Conservation (phyloP, 768 basidiomycete species). For the Russula abietina region DNA sequence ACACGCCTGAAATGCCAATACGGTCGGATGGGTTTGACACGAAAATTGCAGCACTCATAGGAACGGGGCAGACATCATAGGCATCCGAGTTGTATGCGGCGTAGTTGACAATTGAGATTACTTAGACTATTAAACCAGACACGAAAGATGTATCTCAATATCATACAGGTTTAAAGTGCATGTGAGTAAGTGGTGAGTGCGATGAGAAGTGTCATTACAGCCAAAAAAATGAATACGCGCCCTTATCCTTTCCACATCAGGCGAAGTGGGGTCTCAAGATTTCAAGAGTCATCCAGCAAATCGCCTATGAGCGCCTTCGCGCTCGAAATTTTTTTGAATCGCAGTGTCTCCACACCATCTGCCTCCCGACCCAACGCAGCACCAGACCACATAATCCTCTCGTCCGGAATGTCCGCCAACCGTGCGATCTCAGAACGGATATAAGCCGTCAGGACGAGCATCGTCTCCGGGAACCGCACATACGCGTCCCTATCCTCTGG, state of each 20-base stretch:
- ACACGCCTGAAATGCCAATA: slow-evolving; percentile 99
- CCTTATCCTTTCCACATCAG: neutral
- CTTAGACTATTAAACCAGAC: neutral
- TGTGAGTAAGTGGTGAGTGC: neutral
- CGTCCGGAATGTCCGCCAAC: slow-evolving; percentile 18
- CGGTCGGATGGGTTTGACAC: slow-evolving; percentile 84
- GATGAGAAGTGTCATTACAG: slow-evolving; percentile 16
- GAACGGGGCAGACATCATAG: slow-evolving; percentile 15
- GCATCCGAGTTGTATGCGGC: neutral
- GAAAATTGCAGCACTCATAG: slow-evolving; percentile 53
- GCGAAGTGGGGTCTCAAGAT: neutral
- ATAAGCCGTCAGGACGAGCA: slow-evolving; percentile 55
- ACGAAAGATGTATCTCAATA: neutral
- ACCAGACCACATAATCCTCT: slow-evolving; percentile 10
- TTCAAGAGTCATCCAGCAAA: slow-evolving; percentile 5
- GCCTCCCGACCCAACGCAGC: slow-evolving; percentile 16
- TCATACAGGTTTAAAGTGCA: too few species aligned
- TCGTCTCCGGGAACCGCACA: slow-evolving; percentile 65
- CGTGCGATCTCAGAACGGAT: slow-evolving; percentile 19
- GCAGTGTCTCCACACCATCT: slow-evolving; percentile 15
- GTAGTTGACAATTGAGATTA: neutral
- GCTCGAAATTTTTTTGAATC: slow-evolving; percentile 14
- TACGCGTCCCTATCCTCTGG: slow-evolving; percentile 58
- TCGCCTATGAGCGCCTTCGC: slow-evolving; percentile 4
- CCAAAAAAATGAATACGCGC: neutral